Percentiles rank a stretch among this genome's conserved stretches.
Conservation (phyloP, 2,329 filamentous ascomycete species). For the Bipolaris oryzae region DNA sequence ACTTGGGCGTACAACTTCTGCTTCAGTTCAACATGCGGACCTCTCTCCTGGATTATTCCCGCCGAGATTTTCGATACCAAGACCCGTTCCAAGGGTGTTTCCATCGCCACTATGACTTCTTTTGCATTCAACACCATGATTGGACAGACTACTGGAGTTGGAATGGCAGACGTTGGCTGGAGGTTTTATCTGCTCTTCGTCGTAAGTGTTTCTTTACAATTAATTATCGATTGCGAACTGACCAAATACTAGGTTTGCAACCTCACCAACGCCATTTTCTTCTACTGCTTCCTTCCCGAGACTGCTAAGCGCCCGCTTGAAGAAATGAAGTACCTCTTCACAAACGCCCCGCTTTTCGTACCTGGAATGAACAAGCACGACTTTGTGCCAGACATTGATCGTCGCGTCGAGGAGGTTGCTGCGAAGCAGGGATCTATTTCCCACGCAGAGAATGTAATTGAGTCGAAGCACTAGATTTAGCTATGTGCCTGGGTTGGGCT, state of each 20-base stretch:
- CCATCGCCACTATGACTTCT: conserved; percentile 72
- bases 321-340: conserved; percentile 71
- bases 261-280: conserved; percentile 70
- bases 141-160: conserved; percentile 69
- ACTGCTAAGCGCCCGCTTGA: conserved; percentile 69
- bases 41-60: conserved; percentile 67
- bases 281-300: conserved; percentile 71
- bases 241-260: conserved; percentile 61
- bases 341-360: conserved; percentile 68
- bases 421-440: conserved; percentile 53
- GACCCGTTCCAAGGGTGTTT: conserved; percentile 75
- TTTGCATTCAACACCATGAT: conserved; percentile 82
- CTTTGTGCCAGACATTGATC: conserved; percentile 64
- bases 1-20: conserved; percentile 84
- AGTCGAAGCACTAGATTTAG: neutral
- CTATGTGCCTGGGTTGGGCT: neutral
- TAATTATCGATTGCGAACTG: neutral
- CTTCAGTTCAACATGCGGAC: conserved; percentile 73
- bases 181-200: conserved; percentile 66
- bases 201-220: conserved; percentile 38
- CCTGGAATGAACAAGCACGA: conserved; percentile 61
- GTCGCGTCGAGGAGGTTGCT: conserved; percentile 62
- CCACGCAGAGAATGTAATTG: conserved; percentile 21
- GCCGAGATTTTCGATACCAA: conserved; percentile 80
- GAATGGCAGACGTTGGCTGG: conserved; percentile 62